Evolutionary conservation across 495 filamentous ascomycete genomes (phyloP), one percentile per base, ranked within the genome.

Genomic region (Podospora bellae-mahoneyi): DNA sequence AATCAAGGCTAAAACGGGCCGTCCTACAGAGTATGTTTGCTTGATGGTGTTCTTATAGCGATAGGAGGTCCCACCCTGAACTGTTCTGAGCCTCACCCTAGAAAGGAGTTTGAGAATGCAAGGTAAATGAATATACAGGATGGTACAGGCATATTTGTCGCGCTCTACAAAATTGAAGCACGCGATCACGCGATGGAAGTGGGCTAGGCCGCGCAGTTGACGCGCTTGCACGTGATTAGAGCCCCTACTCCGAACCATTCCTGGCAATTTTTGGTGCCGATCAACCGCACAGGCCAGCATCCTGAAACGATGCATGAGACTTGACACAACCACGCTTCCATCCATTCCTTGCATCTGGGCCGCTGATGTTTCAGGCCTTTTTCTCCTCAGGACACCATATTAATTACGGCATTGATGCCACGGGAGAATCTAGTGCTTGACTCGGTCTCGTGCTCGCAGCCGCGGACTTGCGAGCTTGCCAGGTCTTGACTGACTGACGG

Each of bases 291-390:
- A 58, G 55, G n/a, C n/a, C 55, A 58, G 23, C 55, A 19, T 58
- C 23, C 55, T 58, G 55, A 66, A 66, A 66, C 64, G 10, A 23
- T 30, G 64, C 28, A 55, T 57, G 54, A 66, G 64, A 66, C 54
- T 60, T 59, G 64, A 32, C 48, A 56, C 39, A 48, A 48, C 39
- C 1, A 48, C 39, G 15, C 39, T 48, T 16, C 39, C 39, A 48
- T 48, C 39, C 9, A 10, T 48, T 10, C 15, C 9, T 48, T 48
- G 9, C 39, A 10, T 48, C 39, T 48, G 39, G 39, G 18, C 39
- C 0, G 18, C 55, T 58, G n/a, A 20, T 58, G 55, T 58, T 58
- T 58, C 55, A 58, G 55, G 55, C 55, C 39, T 48, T 48, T 48
- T 18, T 48, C 39, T 48, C 13, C 2, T 13, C 39, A 39, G 30